These are phyloP conservation scores for Misopates orontium DNA, from an alignment of 257 asterid genomes.

Conservation along the genomic window DNA sequence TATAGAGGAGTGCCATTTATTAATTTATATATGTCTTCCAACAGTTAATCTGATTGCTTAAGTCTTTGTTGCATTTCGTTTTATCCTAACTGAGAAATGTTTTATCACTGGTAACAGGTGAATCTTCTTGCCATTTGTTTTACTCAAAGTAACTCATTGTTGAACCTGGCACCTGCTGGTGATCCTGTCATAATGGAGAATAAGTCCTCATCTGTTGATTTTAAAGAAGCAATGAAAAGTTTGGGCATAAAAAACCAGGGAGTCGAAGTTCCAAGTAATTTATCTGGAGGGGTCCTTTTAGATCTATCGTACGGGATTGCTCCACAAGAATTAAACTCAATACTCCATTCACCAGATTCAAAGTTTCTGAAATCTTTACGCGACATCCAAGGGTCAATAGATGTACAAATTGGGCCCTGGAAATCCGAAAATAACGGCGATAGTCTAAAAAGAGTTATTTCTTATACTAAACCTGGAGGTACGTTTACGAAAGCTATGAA, in stretches of 20 bases:
- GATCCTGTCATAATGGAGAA: conserved; percentile 40
- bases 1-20: no score
- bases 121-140: conserved; percentile 38
- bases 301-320: conserved; percentile 64
- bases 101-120: conserved; percentile 4
- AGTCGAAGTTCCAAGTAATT: conserved; percentile 60
- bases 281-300: conserved; percentile 77
- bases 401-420: conserved; percentile 74
- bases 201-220: conserved; percentile 46
- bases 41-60: no score
- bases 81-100: background rate
- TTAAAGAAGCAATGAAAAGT: conserved; percentile 63
- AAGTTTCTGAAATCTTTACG: conserved; percentile 49
- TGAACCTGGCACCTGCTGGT: conserved; percentile 48
- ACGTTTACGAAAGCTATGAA: conserved; percentile 76
- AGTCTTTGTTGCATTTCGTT: conserved; percentile 16
- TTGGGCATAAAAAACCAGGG: conserved; percentile 67
- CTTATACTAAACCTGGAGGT: conserved; percentile 74
- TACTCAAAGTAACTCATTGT: conserved; percentile 20
- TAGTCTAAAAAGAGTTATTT: conserved; percentile 56
- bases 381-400: conserved; percentile 72
- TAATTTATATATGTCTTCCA: no score
- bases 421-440: conserved; percentile 63
- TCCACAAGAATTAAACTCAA: conserved; percentile 64
- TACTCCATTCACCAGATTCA: conserved; percentile 78